Evolutionary conservation across 1,284 basidiomycete species (phyloP).

Genomic region (Rhodotorula sp.): DNA sequence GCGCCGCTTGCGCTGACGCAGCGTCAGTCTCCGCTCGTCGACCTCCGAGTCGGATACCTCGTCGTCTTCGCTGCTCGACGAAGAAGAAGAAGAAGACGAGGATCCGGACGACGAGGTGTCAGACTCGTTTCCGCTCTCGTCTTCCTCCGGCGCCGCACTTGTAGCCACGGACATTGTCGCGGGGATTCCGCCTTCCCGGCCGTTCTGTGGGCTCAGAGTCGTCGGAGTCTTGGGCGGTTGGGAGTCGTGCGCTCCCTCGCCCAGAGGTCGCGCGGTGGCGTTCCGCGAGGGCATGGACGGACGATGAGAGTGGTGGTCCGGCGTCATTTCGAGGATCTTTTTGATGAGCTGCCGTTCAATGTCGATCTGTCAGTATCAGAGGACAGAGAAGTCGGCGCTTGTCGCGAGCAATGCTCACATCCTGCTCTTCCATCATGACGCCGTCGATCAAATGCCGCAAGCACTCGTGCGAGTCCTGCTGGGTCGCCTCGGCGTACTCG

Average conservation of each 20-base stretch:
- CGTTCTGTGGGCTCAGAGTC: background rate
- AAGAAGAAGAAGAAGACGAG: slow-evolving; percentile 11
- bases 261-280: slow-evolving; percentile 9
- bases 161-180: background rate
- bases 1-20: slow-evolving; percentile 45
- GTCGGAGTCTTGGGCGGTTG: background rate
- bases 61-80: slow-evolving; percentile 1
- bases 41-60: slow-evolving; percentile 12
- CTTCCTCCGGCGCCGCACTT: slow-evolving; percentile 5
- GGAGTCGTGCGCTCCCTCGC: too few relatives aligned
- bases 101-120: slow-evolving; percentile 3
- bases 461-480: slow-evolving; percentile 94
- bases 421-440: slow-evolving; percentile 92
- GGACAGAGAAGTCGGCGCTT: background rate
- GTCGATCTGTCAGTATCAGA: too few relatives aligned
- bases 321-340: slow-evolving; percentile 52
- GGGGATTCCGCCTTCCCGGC: background rate
- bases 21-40: slow-evolving; percentile 19
- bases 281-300: slow-evolving; percentile 18
- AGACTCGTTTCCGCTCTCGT: slow-evolving; percentile 8
- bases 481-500: slow-evolving; percentile 78
- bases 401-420: slow-evolving; percentile 59
- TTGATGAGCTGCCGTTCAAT: slow-evolving; percentile 65
- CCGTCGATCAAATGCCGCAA: slow-evolving; percentile 82
- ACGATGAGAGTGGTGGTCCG: slow-evolving; percentile 1